Evolutionary conservation across 2,329 filamentous ascomycete species (phyloP).

Genomic region (Colletotrichum gigasporum): DNA sequence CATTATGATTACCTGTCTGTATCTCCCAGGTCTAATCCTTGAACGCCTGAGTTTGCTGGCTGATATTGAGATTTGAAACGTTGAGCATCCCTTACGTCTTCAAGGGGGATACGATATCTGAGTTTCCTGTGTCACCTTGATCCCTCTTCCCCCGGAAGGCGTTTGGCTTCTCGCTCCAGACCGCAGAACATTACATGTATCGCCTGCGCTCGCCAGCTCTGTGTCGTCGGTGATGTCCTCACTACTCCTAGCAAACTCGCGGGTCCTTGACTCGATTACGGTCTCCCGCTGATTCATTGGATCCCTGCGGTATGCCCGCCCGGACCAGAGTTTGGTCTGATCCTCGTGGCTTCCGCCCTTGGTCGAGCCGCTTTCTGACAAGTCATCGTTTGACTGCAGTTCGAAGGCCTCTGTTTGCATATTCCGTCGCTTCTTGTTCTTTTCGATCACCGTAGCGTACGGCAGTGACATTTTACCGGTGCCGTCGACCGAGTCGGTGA

Average conservation of each 20-base stretch:
- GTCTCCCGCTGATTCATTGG: not conserved
- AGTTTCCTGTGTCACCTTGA: not conserved
- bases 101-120: not conserved
- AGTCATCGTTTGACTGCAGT: not conserved
- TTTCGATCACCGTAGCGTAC: not conserved
- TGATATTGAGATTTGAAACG: too few species aligned
- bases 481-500: not conserved
- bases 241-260: not conserved
- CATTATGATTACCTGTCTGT: too few species aligned
- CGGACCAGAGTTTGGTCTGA: slow-evolving; percentile 17
- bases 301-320: not conserved
- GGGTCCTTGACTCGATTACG: not conserved
- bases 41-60: too few species aligned
- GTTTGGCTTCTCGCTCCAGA: not conserved
- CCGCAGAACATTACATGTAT: not conserved
- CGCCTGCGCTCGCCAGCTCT: not conserved
- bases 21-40: too few species aligned
- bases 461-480: not conserved
- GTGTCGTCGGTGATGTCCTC: not conserved
- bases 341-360: not conserved
- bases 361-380: not conserved
- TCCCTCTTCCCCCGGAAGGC: not conserved
- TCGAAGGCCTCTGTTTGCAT: slow-evolving; percentile 16
- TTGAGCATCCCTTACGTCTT: too few species aligned
- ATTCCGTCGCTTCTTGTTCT: slow-evolving; percentile 19